Base-by-base conservation (phyloP, 202 grass and related monocot species). In the Setaria italica region DNA sequence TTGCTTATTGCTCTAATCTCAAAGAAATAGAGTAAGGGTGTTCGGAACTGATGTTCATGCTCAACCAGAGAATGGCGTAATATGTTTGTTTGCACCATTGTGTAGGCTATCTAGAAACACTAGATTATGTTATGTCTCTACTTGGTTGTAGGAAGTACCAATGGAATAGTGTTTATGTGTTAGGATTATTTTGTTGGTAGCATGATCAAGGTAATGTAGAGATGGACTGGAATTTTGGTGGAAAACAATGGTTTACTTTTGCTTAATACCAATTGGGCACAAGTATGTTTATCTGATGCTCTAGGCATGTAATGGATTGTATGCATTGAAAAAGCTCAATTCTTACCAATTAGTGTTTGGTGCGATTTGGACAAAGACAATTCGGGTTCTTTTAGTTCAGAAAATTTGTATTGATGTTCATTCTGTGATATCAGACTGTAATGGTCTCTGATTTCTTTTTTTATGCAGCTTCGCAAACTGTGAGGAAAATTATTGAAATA, bases 401-500 rank as follows among this genome's bases (percentile, higher is more conserved):
- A 47, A 47, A 34, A 29, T 19, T 34, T 54, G 16, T 45, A 60
- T 48, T 62, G 41, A 51, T 53, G 55, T 71, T 79, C 35, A 59
- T 43, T 79, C 9, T 59, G 74, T 59, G 5, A 48, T 56, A 20
- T 9, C 1, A 7, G 1, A 14, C 35, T 45, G 9, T 41, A 10
- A 47, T 70, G 9, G 48, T 59, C 11, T 17, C 9, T 29, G 30
- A 6, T 72, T 74, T 20, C 37, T 70, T 82, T 72, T 79, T 55
- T 9, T 71, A 42, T 76, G 79, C 81, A 98, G 95, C 95, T 65
- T 98, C 95, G 20, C 95, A 98, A 83, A 93, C 87, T 55, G 95
- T 98, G 37, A 95, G 90, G 76, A 98, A 98, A 90, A 98, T 98
- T 79, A 95, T 98, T 37, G 95, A 98, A 87, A 98, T 98, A 60